phyloP scores from a whole-genome alignment of 495 filamentous ascomycete genomes.

The Neurospora sp. region DNA sequence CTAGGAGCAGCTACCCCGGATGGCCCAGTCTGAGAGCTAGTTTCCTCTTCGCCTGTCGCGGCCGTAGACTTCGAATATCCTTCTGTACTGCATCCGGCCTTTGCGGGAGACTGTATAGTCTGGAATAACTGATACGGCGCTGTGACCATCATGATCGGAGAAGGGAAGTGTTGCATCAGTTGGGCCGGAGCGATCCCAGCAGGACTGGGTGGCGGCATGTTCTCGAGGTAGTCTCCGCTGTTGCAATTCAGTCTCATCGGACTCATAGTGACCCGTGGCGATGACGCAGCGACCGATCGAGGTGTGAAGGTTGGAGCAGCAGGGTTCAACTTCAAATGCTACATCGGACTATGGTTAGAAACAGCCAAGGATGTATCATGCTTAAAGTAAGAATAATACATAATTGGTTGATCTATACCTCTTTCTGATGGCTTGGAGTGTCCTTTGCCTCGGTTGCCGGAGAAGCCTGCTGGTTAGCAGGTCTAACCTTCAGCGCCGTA shows the following conservation, averaged over 20 bases:
- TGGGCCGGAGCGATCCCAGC: not conserved
- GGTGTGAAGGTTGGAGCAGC: slow-evolving; percentile 46
- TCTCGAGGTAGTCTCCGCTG: slow-evolving; percentile 3
- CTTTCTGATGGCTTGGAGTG: slow-evolving; percentile 30
- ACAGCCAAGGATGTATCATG: slow-evolving; percentile 27
- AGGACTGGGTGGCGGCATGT: not conserved
- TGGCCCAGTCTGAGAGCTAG: not conserved
- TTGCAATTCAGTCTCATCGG: slow-evolving; percentile 4
- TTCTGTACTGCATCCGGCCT: not conserved
- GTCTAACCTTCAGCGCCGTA: slow-evolving; percentile 1
- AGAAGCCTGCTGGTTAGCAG: not conserved
- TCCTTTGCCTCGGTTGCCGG: slow-evolving; percentile 15
- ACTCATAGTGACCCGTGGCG: not conserved
- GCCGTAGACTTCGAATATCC: not conserved
- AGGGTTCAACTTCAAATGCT: slow-evolving; percentile 44
- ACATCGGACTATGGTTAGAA: slow-evolving; percentile 27
- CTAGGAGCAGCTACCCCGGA: not conserved
- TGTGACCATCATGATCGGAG: slow-evolving; percentile 12
- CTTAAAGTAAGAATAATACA: slow-evolving; percentile 25
- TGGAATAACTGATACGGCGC: slow-evolving; percentile 8
- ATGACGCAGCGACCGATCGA: slow-evolving; percentile 15
- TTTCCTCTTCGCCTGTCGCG: not conserved
- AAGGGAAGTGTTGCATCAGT: slow-evolving; percentile 10
- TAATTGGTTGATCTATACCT: slow-evolving; percentile 36
- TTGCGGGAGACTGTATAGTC: not conserved